Evolutionary conservation across 108 stramenopile genomes (phyloP).

Genomic region (Pseudonitzschia delicatissima): DNA sequence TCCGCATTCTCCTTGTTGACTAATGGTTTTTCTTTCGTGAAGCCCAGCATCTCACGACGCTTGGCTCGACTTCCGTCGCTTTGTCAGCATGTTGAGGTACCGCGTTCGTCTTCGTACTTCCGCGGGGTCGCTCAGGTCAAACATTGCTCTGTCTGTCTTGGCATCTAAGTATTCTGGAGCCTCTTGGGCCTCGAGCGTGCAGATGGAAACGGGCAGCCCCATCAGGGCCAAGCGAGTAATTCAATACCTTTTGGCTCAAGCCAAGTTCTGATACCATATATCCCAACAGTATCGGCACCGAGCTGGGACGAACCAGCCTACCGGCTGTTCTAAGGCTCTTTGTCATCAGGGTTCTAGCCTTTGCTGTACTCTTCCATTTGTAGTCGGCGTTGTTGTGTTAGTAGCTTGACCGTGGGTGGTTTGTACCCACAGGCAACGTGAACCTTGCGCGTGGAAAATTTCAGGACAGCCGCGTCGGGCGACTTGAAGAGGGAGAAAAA

Average conservation of each 20-base stretch:
- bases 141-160: too few relatives aligned
- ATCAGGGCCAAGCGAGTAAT: conserved; percentile 48
- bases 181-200: too few relatives aligned
- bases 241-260: conserved; percentile 47
- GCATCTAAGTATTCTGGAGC: too few relatives aligned
- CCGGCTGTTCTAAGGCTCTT: conserved; percentile 2
- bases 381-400: not conserved
- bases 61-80: not conserved
- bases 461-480: conserved; percentile 9
- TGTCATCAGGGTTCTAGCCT: not conserved
- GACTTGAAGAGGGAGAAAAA: conserved; percentile 30
- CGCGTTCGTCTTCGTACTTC: not conserved
- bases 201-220: conserved; percentile 25
- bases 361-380: not conserved
- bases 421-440: conserved; percentile 29
- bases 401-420: conserved; percentile 3
- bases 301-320: conserved; percentile 26
- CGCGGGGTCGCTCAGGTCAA: not conserved
- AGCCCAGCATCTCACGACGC: not conserved
- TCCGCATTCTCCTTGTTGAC: not conserved
- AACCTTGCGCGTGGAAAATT: not conserved
- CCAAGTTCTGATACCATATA: conserved; percentile 52
- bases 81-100: not conserved
- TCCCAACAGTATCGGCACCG: conserved; percentile 41
- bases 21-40: not conserved